Evolutionary conservation across 2,329 filamentous ascomycete species (phyloP).

Genomic region (Fusarium sp.): DNA sequence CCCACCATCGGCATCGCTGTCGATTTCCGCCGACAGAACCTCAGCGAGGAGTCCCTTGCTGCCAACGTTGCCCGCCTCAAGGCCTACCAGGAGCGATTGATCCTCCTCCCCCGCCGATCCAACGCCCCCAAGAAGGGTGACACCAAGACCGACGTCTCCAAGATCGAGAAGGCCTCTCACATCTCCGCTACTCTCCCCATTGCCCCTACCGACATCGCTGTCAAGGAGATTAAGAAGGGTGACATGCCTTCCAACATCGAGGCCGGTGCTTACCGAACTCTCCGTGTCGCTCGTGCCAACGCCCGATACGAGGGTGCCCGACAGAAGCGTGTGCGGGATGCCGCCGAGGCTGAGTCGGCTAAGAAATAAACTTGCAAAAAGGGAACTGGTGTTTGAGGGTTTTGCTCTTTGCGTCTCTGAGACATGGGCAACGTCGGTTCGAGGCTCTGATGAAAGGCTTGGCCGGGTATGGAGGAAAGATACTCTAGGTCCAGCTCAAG

Average conservation of each 20-base stretch:
- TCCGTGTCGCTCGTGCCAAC: constrained; percentile 86
- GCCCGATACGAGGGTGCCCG: constrained; percentile 82
- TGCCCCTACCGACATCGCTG: constrained; percentile 69
- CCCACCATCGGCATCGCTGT: constrained; percentile 97
- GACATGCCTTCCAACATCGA: constrained; percentile 78
- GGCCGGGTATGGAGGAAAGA: constrained; percentile 49
- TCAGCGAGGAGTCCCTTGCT: constrained; percentile 93
- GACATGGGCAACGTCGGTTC: constrained; percentile 52
- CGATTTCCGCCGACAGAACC: constrained; percentile 96
- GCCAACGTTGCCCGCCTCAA: constrained; percentile 97
- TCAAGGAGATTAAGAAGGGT: constrained; percentile 83
- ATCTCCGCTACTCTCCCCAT: constrained; percentile 73
- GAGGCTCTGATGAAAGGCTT: constrained; percentile 50
- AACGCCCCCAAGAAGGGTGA: constrained; percentile 95
- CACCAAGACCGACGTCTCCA: constrained; percentile 81
- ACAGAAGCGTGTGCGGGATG: constrained; percentile 93
- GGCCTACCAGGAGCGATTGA: constrained; percentile 95
- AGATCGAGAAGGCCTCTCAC: constrained; percentile 66
- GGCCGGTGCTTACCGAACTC: constrained; percentile 86
- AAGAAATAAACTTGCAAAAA: constrained; percentile 78
- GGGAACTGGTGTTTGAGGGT: constrained; percentile 55
- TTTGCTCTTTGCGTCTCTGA: constrained; percentile 55
- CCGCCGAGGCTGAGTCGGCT: constrained; percentile 82
- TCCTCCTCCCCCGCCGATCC: constrained; percentile 96
- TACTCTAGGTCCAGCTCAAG: constrained; percentile 55